Percentiles rank a stretch among this genome's conserved stretches.
These are phyloP conservation scores for Fusarium pilosicola DNA, from an alignment of 2,329 filamentous ascomycete species.

Conservation along the genomic window DNA sequence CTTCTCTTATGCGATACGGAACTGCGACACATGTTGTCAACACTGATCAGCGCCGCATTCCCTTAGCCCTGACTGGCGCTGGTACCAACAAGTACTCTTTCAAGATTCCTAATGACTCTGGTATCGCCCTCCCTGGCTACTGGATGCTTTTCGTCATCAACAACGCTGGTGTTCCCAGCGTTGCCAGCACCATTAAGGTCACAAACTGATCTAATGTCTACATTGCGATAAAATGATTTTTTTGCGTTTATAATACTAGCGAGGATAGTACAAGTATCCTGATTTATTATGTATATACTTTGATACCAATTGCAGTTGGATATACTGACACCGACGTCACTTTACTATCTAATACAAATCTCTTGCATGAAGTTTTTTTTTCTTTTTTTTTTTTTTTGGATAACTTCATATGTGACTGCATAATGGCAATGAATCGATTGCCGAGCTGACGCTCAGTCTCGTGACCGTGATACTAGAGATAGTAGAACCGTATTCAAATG, in stretches of 20 bases:
- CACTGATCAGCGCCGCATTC: constrained; percentile 37
- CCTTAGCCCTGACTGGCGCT: constrained; percentile 4
- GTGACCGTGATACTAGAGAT: neutral
- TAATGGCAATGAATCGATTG: neutral
- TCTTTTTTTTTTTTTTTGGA: neutral
- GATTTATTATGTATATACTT: constrained; percentile 15
- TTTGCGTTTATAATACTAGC: neutral
- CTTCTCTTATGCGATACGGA: constrained; percentile 33
- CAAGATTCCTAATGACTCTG: constrained; percentile 25
- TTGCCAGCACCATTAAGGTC: constrained; percentile 33
- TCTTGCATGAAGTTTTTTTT: neutral
- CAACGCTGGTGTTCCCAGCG: constrained; percentile 27
- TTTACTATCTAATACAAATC: constrained; percentile 8
- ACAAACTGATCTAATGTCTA: neutral
- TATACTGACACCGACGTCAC: neutral
- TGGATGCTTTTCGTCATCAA: constrained; percentile 40
- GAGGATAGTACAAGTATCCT: neutral
- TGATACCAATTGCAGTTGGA: neutral
- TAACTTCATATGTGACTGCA: neutral
- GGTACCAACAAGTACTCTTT: constrained; percentile 33
- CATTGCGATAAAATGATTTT: neutral
- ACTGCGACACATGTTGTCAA: constrained; percentile 35
- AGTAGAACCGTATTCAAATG: neutral
- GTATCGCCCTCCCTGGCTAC: constrained; percentile 34
- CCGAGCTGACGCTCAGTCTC: neutral